Conservation (phyloP, 208 protist genomes). For the Endotrypanum monterogeii region DNA sequence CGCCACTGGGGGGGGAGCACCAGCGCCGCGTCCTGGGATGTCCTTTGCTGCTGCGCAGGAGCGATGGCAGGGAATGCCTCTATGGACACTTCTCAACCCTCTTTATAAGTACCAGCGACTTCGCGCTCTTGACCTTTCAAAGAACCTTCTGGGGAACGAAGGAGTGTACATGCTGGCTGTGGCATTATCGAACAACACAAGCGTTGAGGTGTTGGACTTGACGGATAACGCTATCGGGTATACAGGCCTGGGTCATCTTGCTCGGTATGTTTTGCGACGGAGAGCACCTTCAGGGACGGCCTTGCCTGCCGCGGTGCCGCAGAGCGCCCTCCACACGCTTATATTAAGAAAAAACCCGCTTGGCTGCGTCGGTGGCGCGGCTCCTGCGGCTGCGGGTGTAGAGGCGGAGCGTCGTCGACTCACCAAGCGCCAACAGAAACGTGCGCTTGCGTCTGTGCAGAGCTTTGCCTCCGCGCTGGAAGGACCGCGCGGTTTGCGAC, state of each 20-base stretch:
- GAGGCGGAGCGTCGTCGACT: constrained; percentile 20
- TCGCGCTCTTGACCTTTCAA: constrained; percentile 71
- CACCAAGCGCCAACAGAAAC: constrained; percentile 24
- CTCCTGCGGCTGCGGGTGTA: constrained; percentile 15
- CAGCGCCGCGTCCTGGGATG: background rate
- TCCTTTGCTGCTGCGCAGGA: constrained; percentile 26
- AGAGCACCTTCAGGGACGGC: constrained; percentile 28
- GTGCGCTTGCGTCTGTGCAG: constrained; percentile 29
- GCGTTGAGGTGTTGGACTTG: constrained; percentile 74
- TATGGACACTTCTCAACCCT: constrained; percentile 76
- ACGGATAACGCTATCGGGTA: constrained; percentile 79
- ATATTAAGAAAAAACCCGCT: constrained; percentile 36
- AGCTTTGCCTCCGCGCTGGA: constrained; percentile 57
- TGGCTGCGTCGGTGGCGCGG: constrained; percentile 21
- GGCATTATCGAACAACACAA: constrained; percentile 69
- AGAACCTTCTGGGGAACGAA: constrained; percentile 62
- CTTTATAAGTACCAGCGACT: constrained; percentile 78
- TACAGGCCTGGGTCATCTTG: constrained; percentile 68
- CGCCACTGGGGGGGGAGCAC: background rate
- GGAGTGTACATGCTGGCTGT: constrained; percentile 83
- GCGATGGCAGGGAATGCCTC: constrained; percentile 67
- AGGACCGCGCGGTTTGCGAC: constrained; percentile 47
- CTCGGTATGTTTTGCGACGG: constrained; percentile 59
- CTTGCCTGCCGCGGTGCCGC: constrained; percentile 24
- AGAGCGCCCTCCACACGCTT: constrained; percentile 47